phyloP scores from a whole-genome alignment of 176 grass and related monocot genomes.

The Carex parvula region DNA sequence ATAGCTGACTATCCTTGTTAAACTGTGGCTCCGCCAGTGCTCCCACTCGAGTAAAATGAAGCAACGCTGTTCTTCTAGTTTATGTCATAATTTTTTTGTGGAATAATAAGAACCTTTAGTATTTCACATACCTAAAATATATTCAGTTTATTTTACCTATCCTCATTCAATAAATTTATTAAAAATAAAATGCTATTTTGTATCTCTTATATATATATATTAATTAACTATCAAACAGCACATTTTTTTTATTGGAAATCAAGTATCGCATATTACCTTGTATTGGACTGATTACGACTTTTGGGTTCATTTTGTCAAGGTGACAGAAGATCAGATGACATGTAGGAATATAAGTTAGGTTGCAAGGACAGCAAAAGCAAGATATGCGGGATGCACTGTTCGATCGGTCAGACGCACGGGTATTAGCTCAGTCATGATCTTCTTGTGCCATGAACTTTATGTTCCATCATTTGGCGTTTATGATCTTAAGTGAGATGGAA shows the following conservation, averaged over 20 bases:
- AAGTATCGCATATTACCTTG: neutral
- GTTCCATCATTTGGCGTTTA: neutral
- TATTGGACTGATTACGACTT: neutral
- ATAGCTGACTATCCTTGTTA: too few species aligned
- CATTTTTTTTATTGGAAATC: neutral
- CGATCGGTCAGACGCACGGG: neutral
- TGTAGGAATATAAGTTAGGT: slow-evolving; percentile 16
- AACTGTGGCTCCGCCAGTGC: too few species aligned
- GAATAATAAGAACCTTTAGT: neutral
- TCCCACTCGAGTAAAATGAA: neutral
- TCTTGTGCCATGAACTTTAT: neutral
- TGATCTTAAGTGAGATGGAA: neutral
- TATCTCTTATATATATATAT: neutral
- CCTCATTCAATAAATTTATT: neutral
- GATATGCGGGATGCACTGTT: slow-evolving; percentile 28
- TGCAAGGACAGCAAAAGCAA: slow-evolving; percentile 2
- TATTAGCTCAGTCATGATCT: neutral
- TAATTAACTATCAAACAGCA: neutral
- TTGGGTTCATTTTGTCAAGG: neutral
- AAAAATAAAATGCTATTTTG: neutral
- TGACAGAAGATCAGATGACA: neutral
- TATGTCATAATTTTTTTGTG: too few species aligned
- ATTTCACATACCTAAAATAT: neutral
- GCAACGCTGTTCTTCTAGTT: neutral
- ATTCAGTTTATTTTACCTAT: neutral